phyloP scores from a whole-genome alignment of 108 stramenopile species.

The Nitzschia sp. region DNA sequence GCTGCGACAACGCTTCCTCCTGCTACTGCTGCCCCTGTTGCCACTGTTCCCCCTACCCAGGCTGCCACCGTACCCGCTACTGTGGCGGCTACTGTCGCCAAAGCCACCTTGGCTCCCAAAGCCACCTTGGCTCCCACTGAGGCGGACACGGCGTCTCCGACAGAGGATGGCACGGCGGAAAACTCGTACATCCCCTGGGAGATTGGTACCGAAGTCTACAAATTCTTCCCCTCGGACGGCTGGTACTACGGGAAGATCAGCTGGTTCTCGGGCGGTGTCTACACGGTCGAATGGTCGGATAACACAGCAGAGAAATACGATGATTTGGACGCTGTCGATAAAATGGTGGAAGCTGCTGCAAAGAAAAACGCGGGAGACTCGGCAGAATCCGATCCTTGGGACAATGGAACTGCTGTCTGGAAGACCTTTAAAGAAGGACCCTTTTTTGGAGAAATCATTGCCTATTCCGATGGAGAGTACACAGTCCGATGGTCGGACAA shows the following conservation, averaged over 20 bases:
- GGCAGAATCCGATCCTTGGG: not conserved
- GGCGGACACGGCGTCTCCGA: not conserved
- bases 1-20: not conserved
- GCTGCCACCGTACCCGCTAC: not conserved
- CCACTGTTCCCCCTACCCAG: not conserved
- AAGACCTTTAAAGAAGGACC: slow-evolving; percentile 3
- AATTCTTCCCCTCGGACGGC: not conserved
- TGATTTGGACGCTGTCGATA: not conserved
- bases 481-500: slow-evolving; percentile 9
- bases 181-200: not conserved
- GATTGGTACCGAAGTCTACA: slow-evolving; percentile 2
- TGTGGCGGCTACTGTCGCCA: not conserved
- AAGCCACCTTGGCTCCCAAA: not conserved
- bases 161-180: not conserved
- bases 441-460: slow-evolving; percentile 3
- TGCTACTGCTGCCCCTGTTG: not conserved
- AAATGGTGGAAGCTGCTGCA: not conserved
- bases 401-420: slow-evolving; percentile 9
- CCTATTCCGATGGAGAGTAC: slow-evolving; percentile 7
- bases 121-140: not conserved
- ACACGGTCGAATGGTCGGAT: slow-evolving; percentile 5
- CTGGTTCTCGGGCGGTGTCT: slow-evolving; percentile 6
- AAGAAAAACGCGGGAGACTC: not conserved
- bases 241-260: slow-evolving; percentile 4
- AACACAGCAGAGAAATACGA: not conserved